Base-by-base conservation (phyloP, 2,329 filamentous ascomycete species). In the Neofusicoccum cordaticola region DNA sequence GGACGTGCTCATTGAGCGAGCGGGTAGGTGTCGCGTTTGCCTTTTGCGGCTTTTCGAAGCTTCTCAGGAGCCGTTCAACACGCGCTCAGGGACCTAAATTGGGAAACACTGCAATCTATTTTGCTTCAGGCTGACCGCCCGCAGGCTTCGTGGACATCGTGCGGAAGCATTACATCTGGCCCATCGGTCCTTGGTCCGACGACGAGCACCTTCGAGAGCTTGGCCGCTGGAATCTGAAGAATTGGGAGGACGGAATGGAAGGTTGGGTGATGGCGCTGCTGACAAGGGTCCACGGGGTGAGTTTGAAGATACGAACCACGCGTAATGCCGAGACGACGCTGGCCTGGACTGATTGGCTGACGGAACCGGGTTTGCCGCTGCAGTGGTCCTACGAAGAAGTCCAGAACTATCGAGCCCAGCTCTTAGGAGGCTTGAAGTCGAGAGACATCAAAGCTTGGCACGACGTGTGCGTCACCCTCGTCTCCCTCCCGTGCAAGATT, bases 241-340 rank as follows among this genome's bases (percentile, higher is more conserved):
- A 79, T 65, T 80, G 78, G 77, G 69, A 71, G 51, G 75, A 78
- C 47, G 77, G 77, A 2, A 70, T 80, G 60, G 78, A 80, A 66
- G 74, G 76, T 1, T 80, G 78, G 78, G 69, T 75, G 5, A 71
- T 79, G 70, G 77, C 75, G 42, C 67, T 75, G 52, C 78, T 78
- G 65, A 79, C 77, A n/a, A 50, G 76, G 13, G 60, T 77, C 1
- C 63, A 79, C 4, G 76, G 75, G 3, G 70, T 71, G 63, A 64
- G 69, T 69, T 41, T 45, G 11, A 34, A 17, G 12, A 35, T 9
- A 35, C 35, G 31, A 35, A 37, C 37, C 5, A 34, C 22, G 19
- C 27, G 12, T 7, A 31, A 17, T 22, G 15, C 53, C 15, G 31
- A 42, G 15, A n/a, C 15, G n/a, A 37, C 22, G 1, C 27, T 47